phyloP scores from a whole-genome alignment of 176 grass and related monocot species.

The Tillandsia fasciculata region DNA sequence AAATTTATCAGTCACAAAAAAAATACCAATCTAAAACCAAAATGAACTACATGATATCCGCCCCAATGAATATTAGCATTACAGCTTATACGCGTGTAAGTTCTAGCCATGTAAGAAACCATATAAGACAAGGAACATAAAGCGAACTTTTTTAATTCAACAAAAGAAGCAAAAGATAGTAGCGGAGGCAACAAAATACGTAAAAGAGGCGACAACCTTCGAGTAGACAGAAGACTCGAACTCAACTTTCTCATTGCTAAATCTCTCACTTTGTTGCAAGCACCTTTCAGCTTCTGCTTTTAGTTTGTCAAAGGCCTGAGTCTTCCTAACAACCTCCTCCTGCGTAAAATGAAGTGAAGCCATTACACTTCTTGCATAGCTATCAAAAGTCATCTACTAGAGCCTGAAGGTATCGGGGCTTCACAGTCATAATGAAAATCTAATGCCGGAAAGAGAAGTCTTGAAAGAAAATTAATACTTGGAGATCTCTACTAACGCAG shows the following conservation, averaged over 20 bases:
- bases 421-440: too few relatives aligned
- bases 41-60: too few relatives aligned
- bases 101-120: too few relatives aligned
- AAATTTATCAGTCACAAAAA: too few relatives aligned
- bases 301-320: constrained; percentile 55
- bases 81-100: too few relatives aligned
- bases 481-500: too few relatives aligned
- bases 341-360: constrained; percentile 15
- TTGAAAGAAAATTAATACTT: too few relatives aligned
- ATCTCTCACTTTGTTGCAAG: constrained; percentile 71
- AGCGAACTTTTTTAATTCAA: too few relatives aligned
- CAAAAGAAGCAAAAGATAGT: neutral
- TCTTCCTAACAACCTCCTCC: constrained; percentile 88
- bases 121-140: too few relatives aligned
- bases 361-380: neutral
- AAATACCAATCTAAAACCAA: too few relatives aligned
- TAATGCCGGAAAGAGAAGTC: too few relatives aligned
- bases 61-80: too few relatives aligned
- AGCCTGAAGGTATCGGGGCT: neutral
- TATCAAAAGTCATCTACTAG: neutral
- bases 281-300: constrained; percentile 84
- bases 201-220: constrained; percentile 40
- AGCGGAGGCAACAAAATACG: neutral
- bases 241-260: constrained; percentile 54
- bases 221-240: constrained; percentile 68